Evolutionary conservation across 305 asterid species (phyloP), one percentile per base, ranked within the genome.

Genomic region (Euphrasia arctica): DNA sequence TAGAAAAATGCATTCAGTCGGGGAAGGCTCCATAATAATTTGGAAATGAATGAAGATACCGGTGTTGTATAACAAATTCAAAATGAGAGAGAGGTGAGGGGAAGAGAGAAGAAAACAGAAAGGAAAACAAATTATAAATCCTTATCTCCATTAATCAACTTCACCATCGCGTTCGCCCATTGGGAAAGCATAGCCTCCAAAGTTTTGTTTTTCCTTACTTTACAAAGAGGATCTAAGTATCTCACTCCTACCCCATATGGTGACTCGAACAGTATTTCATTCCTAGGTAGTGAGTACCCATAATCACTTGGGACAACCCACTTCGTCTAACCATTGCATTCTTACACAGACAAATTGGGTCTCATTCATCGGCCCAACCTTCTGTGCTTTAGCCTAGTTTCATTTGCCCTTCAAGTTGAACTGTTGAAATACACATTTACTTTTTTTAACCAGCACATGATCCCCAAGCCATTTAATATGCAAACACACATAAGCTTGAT

Each of bases 61-160:
- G 11, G 54, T 43, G 36, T 18, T 11, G 12, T 15, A 15, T 18
- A 18, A 43, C 54, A 11, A 39, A 41, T 43, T 60, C 36, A 60
- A 39, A 39, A 39, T 8, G 43, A 7, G 5, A 18, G 25, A 58
- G 48, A 15, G 29, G 28, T 7, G 6, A 29, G 29, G 28, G 18
- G 6, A 29, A 51, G 56, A 18, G 3, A 51, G 11, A 51, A 15
- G 28, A 9, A 49, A 9, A 63, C 10, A 15, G 4, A 54, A 27
- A 45, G 15, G 27, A 31, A 4, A 39, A 39, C 43, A 39, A 39
- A 13, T 51, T 54, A 41, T 12, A 54, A 41, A 52, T 22, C 13
- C 54, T n/a, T 15, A 54, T 64, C 49, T 62, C 66, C 45, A 48
- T 15, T 47, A 48, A 36, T 62, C 9, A 62, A 43, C 47, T n/a